Evolutionary conservation across 129 eudicot species (phyloP), one percentile per base, ranked within the genome.

Genomic region (Flaveria trinervia): DNA sequence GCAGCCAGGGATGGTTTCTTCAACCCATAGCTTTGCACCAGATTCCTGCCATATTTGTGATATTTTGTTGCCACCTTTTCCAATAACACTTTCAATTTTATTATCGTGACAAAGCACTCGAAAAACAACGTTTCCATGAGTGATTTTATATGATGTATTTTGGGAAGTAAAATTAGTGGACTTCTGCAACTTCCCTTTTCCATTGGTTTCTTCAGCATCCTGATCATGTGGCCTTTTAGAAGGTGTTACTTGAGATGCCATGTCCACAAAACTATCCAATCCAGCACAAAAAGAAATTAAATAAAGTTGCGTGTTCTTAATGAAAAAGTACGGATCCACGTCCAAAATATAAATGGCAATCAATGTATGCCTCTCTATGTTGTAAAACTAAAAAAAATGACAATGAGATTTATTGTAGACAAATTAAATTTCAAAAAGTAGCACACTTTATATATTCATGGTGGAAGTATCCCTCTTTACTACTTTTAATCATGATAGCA

Each of bases 1-100:
- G 89, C 92, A 91, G n/a, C 96, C 99, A 50, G 93, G 79, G 45
- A 91, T 39, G 4, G 86, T 54, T 56, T 89, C 99, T 79, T 94
- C 97, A 64, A 91, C 90, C 75, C 83, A 79, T 60, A 94, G 83
- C 76, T 80, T 85, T 16, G 92, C 99, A 72, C 99, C 99, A 50
- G 88, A 85, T 70, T 87, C 96, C 49, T 85, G 87, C 45, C 91
- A 85, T 76, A 93, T 88, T 68, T 88, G 96, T 55, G 97, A 86
- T 72, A 94, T 91, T 52, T 77, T 84, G 76, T 82, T 79, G 62
- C 90, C 96, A 23, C 79, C 91, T 75, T 94, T 82, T 43, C 98
- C 98, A 46, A 85, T 87, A 36, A 94, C 81, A 70, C 84, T 85
- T 52, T 83, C 96, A 69, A 80, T 76, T 71, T 76, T 87, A 33